Evolutionary conservation across 2,329 filamentous ascomycete species (phyloP), one percentile per base, ranked within the genome.

Genomic region (Paracorniculantispora psalliotae): DNA sequence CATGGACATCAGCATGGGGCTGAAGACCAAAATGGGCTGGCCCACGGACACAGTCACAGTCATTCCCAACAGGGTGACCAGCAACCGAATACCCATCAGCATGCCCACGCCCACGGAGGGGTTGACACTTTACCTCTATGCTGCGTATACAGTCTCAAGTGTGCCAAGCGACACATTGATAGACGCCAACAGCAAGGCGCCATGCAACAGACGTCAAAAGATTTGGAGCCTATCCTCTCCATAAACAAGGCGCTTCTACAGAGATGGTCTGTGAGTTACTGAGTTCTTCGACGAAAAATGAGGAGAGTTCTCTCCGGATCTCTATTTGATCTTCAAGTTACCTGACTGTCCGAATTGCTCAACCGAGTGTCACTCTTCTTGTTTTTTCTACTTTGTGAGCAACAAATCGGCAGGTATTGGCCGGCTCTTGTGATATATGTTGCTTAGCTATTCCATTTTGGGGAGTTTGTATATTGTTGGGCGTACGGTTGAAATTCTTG

Each of bases 211-310:
- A 28, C 35, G 15, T 51, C 39, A 17, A 46, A 33, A 21, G 57
- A 53, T 23, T 39, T 59, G 57, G 47, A 53, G 57, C 57, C 48
- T 8, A 47, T 46, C 28, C 30, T 59, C 4, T 53, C 47, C n/a
- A 30, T 52, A 19, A 47, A 53, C 25, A 50, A 50, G 46, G 43
- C 55, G n/a, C 28, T 48, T 9, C 17, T 53, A 28, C 41, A 59
- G 15, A 35, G 48, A 9, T 47, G 48, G 39, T 52, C 23, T 4
- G 30, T 47, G 41, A 53, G 28, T 15, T 52, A 39, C 37, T 51
- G 19, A 51, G n/a, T 1, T 52, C 12, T 37, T 37, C n/a, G n/a
- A n/a, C n/a, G n/a, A n/a, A n/a, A n/a, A n/a, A n/a, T n/a, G n/a
- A n/a, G n/a, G n/a, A n/a, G n/a, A n/a, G n/a, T n/a, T n/a, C n/a